Percentiles rank a stretch among this genome's conserved stretches.
These are phyloP conservation scores for Amborella trichopoda DNA, from an alignment of 164 flowering plant species.

Conservation along the genomic window DNA sequence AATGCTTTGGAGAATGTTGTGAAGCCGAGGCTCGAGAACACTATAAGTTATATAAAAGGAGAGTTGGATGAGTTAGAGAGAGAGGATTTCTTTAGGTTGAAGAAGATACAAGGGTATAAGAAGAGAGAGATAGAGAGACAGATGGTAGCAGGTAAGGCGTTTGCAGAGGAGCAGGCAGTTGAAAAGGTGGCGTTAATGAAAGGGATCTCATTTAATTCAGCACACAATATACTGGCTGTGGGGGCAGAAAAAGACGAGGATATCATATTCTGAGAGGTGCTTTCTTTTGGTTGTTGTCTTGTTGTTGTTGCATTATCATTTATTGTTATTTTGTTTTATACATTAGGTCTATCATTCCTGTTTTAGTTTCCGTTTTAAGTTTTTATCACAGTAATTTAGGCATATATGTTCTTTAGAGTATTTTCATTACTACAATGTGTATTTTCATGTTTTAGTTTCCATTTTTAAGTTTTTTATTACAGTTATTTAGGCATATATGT, in stretches of 20 bases:
- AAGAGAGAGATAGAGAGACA: constrained; percentile 77
- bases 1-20: constrained; percentile 95
- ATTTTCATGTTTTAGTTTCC: too few relatives aligned
- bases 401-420: too few relatives aligned
- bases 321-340: too few relatives aligned
- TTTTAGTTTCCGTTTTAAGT: too few relatives aligned
- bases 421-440: too few relatives aligned
- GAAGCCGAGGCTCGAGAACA: constrained; percentile 86
- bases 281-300: too few relatives aligned
- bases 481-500: too few relatives aligned
- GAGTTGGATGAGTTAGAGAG: constrained; percentile 95
- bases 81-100: constrained; percentile 89
- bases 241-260: constrained; percentile 57
- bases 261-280: constrained; percentile 46
- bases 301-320: too few relatives aligned
- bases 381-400: too few relatives aligned
- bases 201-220: constrained; percentile 48
- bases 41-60: constrained; percentile 71
- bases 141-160: constrained; percentile 33
- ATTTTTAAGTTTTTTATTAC: too few relatives aligned
- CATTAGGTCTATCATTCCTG: too few relatives aligned
- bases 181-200: constrained; percentile 57
- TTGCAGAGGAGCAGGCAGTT: constrained; percentile 57
- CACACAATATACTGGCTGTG: constrained; percentile 42
- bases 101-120: constrained; percentile 92